Conservation (phyloP, 441 rosid genomes). For the Populus hybrid region DNA sequence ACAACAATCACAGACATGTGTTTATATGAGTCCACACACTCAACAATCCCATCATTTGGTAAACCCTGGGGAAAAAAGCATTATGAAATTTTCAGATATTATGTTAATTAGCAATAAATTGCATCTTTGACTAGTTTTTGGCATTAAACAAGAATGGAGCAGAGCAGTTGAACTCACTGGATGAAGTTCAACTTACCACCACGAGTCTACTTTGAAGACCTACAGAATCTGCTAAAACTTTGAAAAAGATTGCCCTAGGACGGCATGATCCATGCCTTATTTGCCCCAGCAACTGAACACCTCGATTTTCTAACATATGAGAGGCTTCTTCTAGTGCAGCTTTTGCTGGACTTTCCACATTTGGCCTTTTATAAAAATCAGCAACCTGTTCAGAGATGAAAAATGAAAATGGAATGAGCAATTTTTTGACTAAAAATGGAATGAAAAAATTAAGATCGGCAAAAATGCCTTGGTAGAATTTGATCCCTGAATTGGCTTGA, state of each 20-base stretch:
- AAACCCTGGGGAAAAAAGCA: slow-evolving; percentile 54
- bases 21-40: slow-evolving; percentile 72
- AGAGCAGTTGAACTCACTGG: slow-evolving; percentile 14
- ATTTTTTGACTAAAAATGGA: slow-evolving; percentile 5
- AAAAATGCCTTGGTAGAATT: neutral
- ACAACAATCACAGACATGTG: slow-evolving; percentile 94
- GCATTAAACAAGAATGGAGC: neutral
- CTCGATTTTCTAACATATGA: slow-evolving; percentile 64
- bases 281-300: slow-evolving; percentile 89
- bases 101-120: neutral
- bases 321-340: slow-evolving; percentile 74
- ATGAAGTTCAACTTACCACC: slow-evolving; percentile 62
- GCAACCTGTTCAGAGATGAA: slow-evolving; percentile 55
- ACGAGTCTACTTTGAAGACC: slow-evolving; percentile 94
- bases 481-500: slow-evolving; percentile 4
- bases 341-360: slow-evolving; percentile 85
- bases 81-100: neutral
- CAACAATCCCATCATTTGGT: slow-evolving; percentile 84
- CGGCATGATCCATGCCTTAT: slow-evolving; percentile 94
- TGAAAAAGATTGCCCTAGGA: slow-evolving; percentile 93
- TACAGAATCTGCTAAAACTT: slow-evolving; percentile 93
- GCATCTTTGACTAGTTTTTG: neutral
- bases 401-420: slow-evolving; percentile 16
- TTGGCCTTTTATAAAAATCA: slow-evolving; percentile 85
- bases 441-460: neutral